phyloP scores from a whole-genome alignment of 176 grass and related monocot species.

The Poa pratensis region DNA sequence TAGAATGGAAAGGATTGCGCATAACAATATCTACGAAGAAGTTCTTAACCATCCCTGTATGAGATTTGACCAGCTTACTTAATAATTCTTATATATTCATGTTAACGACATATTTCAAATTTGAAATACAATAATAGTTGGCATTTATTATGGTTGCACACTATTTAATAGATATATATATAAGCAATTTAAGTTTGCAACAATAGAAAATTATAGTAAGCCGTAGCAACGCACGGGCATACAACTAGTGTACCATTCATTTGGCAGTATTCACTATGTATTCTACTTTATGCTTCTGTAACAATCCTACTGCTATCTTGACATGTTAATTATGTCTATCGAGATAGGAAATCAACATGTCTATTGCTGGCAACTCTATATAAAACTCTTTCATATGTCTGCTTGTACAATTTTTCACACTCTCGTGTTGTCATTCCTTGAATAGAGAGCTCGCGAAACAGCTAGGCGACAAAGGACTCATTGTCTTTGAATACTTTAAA shows the following conservation, averaged over 20 bases:
- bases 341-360: background rate
- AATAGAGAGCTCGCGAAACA: constrained; percentile 85
- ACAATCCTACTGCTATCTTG: background rate
- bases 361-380: constrained; percentile 2
- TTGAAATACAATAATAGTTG: no score
- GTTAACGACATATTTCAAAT: no score
- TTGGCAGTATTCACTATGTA: background rate
- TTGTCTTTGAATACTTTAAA: constrained; percentile 82
- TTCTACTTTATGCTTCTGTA: background rate
- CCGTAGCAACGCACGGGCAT: no score
- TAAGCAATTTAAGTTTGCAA: no score
- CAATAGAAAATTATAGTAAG: no score
- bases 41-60: no score
- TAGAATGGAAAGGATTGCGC: no score
- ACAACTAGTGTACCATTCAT: background rate
- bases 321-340: background rate
- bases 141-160: no score
- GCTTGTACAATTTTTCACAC: background rate
- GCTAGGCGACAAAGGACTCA: constrained; percentile 66
- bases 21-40: no score
- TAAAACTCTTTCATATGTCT: background rate
- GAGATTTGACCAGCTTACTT: no score
- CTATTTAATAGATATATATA: no score
- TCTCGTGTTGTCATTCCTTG: constrained; percentile 44
- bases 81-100: no score